phyloP scores from a whole-genome alignment of 331 rosid species.

The Dryas integrifolia region DNA sequence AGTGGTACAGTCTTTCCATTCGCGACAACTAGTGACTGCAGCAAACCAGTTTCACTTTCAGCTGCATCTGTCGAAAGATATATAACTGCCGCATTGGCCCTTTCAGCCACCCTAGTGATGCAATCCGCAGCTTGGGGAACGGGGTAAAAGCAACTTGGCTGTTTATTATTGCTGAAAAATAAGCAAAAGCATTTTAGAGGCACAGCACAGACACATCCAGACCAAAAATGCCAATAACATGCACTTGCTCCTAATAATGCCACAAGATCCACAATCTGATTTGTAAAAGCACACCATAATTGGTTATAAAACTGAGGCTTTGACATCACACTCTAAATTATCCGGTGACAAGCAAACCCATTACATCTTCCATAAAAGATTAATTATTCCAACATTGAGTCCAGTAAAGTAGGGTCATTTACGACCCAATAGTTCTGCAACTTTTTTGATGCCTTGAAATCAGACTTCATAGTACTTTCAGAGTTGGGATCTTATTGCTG shows the following conservation, averaged over 20 bases:
- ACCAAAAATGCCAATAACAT: slow-evolving; percentile 3
- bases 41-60: slow-evolving; percentile 79
- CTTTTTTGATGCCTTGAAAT: neutral
- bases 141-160: slow-evolving; percentile 92
- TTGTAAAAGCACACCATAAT: neutral
- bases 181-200: slow-evolving; percentile 30
- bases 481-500: neutral
- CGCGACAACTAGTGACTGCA: slow-evolving; percentile 72
- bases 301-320: neutral
- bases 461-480: neutral
- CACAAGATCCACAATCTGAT: neutral
- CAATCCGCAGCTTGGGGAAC: slow-evolving; percentile 99
- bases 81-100: slow-evolving; percentile 59
- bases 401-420: neutral
- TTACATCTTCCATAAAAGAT: neutral
- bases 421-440: neutral
- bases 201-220: neutral
- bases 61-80: slow-evolving; percentile 98
- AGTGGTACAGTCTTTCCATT: slow-evolving; percentile 77
- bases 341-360: slow-evolving; percentile 1
- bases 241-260: neutral
- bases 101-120: slow-evolving; percentile 60
- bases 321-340: neutral
- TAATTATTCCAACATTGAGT: slow-evolving; percentile 4
- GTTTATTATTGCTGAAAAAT: slow-evolving; percentile 69